A percentile compares a stretch with the other conserved stretches of the same genome.
Conservation (phyloP, 2,329 filamentous ascomycete species). For the Fusarium clavum region DNA sequence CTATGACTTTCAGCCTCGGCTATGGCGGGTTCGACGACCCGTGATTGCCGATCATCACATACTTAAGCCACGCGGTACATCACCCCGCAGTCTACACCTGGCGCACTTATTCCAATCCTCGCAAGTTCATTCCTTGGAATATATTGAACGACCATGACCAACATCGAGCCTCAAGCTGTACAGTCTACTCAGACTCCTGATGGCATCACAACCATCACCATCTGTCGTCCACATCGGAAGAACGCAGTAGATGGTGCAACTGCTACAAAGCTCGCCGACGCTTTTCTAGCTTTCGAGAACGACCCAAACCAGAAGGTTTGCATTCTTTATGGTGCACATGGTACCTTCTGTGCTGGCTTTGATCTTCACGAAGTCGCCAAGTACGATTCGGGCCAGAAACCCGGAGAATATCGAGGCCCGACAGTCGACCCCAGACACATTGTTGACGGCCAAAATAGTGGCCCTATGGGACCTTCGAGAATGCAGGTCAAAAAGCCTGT, state of each 20-base stretch:
- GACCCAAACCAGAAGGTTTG: conserved; percentile 2
- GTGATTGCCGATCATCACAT: not conserved
- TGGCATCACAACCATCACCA: conserved; percentile 17
- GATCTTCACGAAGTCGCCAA: conserved; percentile 22
- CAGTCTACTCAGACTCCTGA: conserved; percentile 5
- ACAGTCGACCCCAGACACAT: not conserved
- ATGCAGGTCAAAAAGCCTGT: conserved; percentile 18
- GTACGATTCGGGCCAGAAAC: not conserved
- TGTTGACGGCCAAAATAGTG: not conserved
- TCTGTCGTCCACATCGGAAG: conserved; percentile 9
- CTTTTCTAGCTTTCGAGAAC: not conserved
- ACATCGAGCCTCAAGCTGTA: not conserved
- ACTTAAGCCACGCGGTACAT: not conserved
- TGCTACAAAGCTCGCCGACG: conserved; percentile 11
- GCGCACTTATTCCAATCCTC: too few species aligned
- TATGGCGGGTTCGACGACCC: not conserved
- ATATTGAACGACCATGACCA: not conserved
- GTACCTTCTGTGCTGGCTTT: conserved; percentile 12
- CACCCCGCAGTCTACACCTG: not conserved
- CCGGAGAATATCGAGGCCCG: not conserved
- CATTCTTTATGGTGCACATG: conserved; percentile 8
- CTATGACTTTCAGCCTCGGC: not conserved
- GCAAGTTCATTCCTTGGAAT: not conserved
- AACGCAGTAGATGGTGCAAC: conserved; percentile 17
- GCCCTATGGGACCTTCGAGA: not conserved